phyloP scores from a whole-genome alignment of 495 filamentous ascomycete species.

The Penicillium pancosmium region DNA sequence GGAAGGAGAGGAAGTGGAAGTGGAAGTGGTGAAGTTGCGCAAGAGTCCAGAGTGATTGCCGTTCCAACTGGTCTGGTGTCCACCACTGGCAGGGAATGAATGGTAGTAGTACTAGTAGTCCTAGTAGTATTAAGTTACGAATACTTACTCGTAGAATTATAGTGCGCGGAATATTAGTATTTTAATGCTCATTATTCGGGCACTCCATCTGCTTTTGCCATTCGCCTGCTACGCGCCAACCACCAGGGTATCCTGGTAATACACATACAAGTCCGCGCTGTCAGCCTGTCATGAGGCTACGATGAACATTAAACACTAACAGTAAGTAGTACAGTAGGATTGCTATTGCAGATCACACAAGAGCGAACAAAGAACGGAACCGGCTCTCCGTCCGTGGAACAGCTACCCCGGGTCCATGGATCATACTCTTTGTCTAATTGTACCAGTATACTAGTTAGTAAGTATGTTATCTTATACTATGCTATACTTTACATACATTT shows the following conservation, averaged over 20 bases:
- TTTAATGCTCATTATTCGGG: background rate
- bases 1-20: slow-evolving; percentile 19
- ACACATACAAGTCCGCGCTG: background rate
- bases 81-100: background rate
- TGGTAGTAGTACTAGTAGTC: too few relatives aligned
- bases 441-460: too few relatives aligned
- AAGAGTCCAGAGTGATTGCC: background rate
- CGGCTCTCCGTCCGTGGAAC: background rate
- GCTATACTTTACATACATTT: too few relatives aligned
- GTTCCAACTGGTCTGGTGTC: background rate
- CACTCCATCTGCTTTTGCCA: background rate
- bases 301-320: background rate
- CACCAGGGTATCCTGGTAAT: background rate
- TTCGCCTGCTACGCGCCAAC: too few relatives aligned
- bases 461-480: too few relatives aligned
- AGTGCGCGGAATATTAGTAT: background rate
- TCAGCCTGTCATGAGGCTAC: too few relatives aligned
- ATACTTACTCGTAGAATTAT: too few relatives aligned
- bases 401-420: too few relatives aligned
- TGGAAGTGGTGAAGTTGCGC: slow-evolving; percentile 7
- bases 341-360: background rate
- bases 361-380: background rate
- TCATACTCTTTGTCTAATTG: too few relatives aligned
- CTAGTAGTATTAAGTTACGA: too few relatives aligned
- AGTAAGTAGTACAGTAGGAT: too few relatives aligned